A percentile compares a stretch with the other conserved stretches of the same genome.
These are phyloP conservation scores for Kwoniella sp. DNA, from an alignment of 768 basidiomycete genomes.

Conservation along the genomic window DNA sequence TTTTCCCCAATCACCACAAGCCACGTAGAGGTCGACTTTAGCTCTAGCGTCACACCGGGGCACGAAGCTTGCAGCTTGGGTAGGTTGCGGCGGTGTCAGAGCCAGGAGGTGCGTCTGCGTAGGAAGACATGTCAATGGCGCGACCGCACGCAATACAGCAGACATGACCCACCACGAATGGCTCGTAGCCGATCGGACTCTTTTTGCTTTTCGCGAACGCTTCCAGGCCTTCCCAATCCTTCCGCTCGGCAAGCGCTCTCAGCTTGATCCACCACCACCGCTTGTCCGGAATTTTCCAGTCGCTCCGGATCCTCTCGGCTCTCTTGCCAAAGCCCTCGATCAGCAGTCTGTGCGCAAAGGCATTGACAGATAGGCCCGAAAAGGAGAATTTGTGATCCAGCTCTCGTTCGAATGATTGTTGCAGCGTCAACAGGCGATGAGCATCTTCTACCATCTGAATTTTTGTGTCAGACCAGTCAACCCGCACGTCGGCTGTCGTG, in stretches of 20 bases:
- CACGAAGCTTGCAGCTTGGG: slow-evolving; percentile 69
- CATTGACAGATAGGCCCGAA: slow-evolving; percentile 78
- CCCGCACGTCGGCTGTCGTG: not conserved
- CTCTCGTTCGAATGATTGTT: slow-evolving; percentile 86
- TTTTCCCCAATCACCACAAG: slow-evolving; percentile 82
- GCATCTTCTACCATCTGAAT: slow-evolving; percentile 85
- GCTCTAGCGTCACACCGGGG: slow-evolving; percentile 76
- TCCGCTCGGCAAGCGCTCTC: slow-evolving; percentile 68
- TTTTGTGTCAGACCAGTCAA: not conserved
- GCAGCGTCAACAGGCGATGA: slow-evolving; percentile 65
- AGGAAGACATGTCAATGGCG: not conserved
- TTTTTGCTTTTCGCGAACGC: slow-evolving; percentile 78
- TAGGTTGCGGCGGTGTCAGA: slow-evolving; percentile 56
- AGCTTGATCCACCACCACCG: slow-evolving; percentile 93
- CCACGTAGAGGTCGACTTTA: slow-evolving; percentile 79
- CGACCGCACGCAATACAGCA: not conserved
- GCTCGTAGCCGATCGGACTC: slow-evolving; percentile 91
- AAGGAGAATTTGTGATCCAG: slow-evolving; percentile 70
- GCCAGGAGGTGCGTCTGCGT: slow-evolving; percentile 41
- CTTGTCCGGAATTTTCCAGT: slow-evolving; percentile 94
- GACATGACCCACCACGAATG: slow-evolving; percentile 46
- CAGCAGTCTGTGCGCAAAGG: slow-evolving; percentile 74
- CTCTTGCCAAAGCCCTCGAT: slow-evolving; percentile 74
- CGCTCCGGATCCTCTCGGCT: slow-evolving; percentile 80
- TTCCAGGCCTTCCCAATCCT: slow-evolving; percentile 84